Base-by-base conservation (phyloP, 805 yeast species). In the Schwanniomyces vanrijiae region DNA sequence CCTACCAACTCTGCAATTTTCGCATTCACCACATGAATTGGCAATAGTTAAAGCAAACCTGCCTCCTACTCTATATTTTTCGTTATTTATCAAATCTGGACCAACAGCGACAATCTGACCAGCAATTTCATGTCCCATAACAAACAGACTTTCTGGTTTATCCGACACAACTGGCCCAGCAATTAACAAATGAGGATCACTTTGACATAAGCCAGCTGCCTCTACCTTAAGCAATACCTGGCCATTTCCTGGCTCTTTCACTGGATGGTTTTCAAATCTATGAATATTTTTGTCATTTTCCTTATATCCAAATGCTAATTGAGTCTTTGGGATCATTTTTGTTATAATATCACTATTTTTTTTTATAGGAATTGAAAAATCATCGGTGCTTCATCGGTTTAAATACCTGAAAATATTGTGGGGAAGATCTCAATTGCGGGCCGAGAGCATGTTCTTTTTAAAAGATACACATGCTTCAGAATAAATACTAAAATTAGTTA, bases 121-220 rank as follows among this genome's bases (percentile, higher is more conserved):
- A 1, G 76, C 73, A 21, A 73, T 67, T 50, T 73, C 77, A 53
- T 73, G 77, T 37, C 77, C 77, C 76, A 73, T 71, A 10, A 73
- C 67, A 52, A 72, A 69, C 35, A 54, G 50, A 9, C 60, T 56
- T 1, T 72, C 70, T 8, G 48, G 48, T 19, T 45, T 44, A 11
- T 49, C 52, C 13, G 48, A 54, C n/a, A 50, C 47, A 19, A 21
- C 7, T 5, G 39, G 39, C 40, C 45, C 65, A 43, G 51, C 60
- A 44, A 42, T 51, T 22, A 72, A 59, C 18, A 73, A 59, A 49
- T 73, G 76, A 16, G 71, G 61, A 51, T 76, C 80, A 29, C 75
- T 67, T 45, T 64, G 66, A 50, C 80, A 76, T 45, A 76, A 58
- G 6, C 77, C 77, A 2, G 71, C 74, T 1, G 73, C 75, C 49